A percentile compares a stretch with the other conserved stretches of the same genome.
phyloP scores from a whole-genome alignment of 2,329 filamentous ascomycete species.

The Balansia obtecta region DNA sequence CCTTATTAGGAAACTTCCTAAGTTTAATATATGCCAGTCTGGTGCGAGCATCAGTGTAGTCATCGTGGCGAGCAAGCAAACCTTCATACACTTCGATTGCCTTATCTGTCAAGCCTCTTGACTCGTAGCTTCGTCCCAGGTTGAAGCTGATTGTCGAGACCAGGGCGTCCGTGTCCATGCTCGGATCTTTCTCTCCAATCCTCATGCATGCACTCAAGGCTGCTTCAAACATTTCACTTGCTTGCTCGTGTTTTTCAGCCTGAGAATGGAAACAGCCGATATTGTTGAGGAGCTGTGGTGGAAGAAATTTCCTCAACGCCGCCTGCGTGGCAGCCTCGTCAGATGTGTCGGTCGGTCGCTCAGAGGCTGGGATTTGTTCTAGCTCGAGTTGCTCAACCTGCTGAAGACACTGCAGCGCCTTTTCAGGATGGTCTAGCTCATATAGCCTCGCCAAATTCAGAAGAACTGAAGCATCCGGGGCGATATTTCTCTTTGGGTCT shows the following conservation, averaged over 20 bases:
- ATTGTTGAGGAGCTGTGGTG: conserved; percentile 90
- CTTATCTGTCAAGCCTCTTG: conserved; percentile 65
- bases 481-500: conserved; percentile 73
- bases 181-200: conserved; percentile 61
- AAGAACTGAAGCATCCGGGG: conserved; percentile 74
- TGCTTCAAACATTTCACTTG: conserved; percentile 83
- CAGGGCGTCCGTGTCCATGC: conserved; percentile 76
- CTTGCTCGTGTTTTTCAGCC: conserved; percentile 65
- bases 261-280: conserved; percentile 95
- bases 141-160: conserved; percentile 97
- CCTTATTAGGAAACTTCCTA: conserved; percentile 66
- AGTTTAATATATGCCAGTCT: conserved; percentile 85
- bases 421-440: conserved; percentile 74
- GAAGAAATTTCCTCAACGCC: conserved; percentile 62
- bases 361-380: conserved; percentile 60
- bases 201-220: conserved; percentile 79
- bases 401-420: conserved; percentile 79
- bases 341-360: conserved; percentile 41
- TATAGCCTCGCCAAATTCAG: conserved; percentile 88
- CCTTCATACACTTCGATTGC: conserved; percentile 83
- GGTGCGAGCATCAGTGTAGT: conserved; percentile 86
- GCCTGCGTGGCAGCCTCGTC: conserved; percentile 49
- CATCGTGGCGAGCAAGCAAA: conserved; percentile 68
- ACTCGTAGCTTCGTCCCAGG: conserved; percentile 84
- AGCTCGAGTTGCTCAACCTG: conserved; percentile 88